phyloP scores from a whole-genome alignment of 257 asterid species.

The Capsicum rhomboideum region DNA sequence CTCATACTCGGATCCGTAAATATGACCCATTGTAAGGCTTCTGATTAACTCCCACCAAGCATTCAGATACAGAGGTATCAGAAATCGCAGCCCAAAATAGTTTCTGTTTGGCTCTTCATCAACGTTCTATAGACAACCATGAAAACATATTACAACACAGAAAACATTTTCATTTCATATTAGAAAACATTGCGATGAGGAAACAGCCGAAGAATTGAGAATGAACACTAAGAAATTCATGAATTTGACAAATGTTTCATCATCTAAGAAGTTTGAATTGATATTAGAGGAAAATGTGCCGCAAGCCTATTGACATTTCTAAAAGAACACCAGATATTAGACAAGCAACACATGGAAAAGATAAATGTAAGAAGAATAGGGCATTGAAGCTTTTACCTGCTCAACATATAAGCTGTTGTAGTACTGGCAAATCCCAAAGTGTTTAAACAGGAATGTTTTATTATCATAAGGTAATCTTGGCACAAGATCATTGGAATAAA shows the following conservation, averaged over 20 bases:
- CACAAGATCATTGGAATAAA: constrained; percentile 83
- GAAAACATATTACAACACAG: not conserved
- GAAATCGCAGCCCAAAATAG: constrained; percentile 54
- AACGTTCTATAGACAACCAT: constrained; percentile 36
- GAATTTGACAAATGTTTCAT: not conserved
- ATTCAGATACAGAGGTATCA: constrained; percentile 59
- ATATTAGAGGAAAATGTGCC: not conserved
- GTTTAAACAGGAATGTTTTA: constrained; percentile 76
- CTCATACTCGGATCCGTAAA: constrained; percentile 49
- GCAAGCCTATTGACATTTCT: not conserved
- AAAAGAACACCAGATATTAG: not conserved
- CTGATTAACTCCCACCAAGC: constrained; percentile 74
- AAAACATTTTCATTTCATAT: not conserved
- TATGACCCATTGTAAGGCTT: constrained; percentile 39
- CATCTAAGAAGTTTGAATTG: not conserved
- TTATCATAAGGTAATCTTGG: constrained; percentile 92
- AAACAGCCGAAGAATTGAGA: not conserved
- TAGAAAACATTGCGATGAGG: not conserved
- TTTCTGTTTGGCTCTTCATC: constrained; percentile 79
- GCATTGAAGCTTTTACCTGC: constrained; percentile 32
- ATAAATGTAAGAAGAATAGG: not conserved
- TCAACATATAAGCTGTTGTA: constrained; percentile 69
- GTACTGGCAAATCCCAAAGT: constrained; percentile 72
- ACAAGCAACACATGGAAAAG: not conserved
- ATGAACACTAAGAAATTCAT: not conserved